A percentile compares a stretch with the other conserved stretches of the same genome.
phyloP scores from a whole-genome alignment of 1,284 basidiomycete genomes.

The Cryptococcus sp. region DNA sequence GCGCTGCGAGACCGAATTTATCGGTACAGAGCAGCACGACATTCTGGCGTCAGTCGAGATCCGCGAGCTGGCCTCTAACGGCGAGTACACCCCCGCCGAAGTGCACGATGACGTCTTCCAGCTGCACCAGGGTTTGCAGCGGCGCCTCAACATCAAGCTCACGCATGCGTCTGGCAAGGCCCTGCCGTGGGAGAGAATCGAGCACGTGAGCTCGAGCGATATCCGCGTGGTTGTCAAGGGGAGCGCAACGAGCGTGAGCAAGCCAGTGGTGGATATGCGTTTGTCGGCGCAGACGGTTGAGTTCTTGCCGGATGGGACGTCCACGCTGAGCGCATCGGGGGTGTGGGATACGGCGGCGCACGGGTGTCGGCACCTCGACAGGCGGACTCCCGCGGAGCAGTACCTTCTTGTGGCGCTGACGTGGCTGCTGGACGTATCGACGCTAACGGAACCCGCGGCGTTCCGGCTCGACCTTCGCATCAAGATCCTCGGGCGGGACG shows the following conservation, averaged over 20 bases:
- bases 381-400: conserved; percentile 72
- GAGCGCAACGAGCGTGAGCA: conserved; percentile 56
- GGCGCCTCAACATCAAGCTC: conserved; percentile 71
- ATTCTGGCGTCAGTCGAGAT: conserved; percentile 81
- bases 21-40: conserved; percentile 84
- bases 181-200: conserved; percentile 75
- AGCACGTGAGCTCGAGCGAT: conserved; percentile 52
- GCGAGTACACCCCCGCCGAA: conserved; percentile 77
- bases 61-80: conserved; percentile 78
- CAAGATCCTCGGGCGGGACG: conserved; percentile 80
- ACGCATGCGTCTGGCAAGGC: conserved; percentile 85
- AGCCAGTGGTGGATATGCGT: conserved; percentile 50
- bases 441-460: conserved; percentile 73
- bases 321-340: conserved; percentile 63
- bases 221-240: conserved; percentile 81
- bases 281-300: conserved; percentile 57
- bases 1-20: conserved; percentile 84
- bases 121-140: conserved; percentile 88
- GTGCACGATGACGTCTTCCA: conserved; percentile 82
- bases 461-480: conserved; percentile 85
- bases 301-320: conserved; percentile 77
- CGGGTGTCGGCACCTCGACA: conserved; percentile 79
- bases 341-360: conserved; percentile 94
- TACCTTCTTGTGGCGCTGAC: conserved; percentile 73
- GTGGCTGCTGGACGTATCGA: conserved; percentile 77